Percentiles rank a stretch among this genome's conserved stretches.
These are phyloP conservation scores for Jatropha curcas DNA, from an alignment of 345 rosid species.

Conservation along the genomic window DNA sequence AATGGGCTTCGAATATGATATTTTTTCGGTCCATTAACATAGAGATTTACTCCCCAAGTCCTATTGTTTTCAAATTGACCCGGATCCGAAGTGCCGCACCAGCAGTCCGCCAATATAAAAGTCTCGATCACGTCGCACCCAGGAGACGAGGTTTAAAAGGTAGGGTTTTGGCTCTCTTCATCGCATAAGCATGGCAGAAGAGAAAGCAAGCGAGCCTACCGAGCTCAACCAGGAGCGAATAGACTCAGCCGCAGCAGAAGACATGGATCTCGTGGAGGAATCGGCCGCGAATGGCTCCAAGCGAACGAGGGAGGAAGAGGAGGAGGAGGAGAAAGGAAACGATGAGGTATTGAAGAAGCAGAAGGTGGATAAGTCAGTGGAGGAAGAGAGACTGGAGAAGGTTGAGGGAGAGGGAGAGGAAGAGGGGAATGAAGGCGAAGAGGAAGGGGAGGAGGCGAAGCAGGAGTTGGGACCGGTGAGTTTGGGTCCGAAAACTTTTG, in stretches of 20 bases:
- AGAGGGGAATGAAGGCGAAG: constrained; percentile 29
- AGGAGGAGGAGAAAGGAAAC: constrained; percentile 9
- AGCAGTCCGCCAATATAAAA: not conserved
- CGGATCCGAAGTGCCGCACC: not conserved
- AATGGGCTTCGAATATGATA: too few species aligned
- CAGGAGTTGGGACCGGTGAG: constrained; percentile 37
- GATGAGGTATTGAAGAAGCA: constrained; percentile 55
- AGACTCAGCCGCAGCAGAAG: not conserved
- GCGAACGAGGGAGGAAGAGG: constrained; percentile 18
- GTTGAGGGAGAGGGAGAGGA: constrained; percentile 16
- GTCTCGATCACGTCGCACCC: too few species aligned
- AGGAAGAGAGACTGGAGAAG: constrained; percentile 28
- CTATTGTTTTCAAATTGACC: too few species aligned
- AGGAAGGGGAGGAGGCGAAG: constrained; percentile 30
- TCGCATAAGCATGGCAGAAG: constrained; percentile 13
- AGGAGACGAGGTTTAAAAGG: not conserved
- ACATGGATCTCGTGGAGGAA: constrained; percentile 18
- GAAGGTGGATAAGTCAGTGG: constrained; percentile 36
- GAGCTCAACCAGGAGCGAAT: constrained; percentile 4
- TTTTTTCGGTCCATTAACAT: too few species aligned
- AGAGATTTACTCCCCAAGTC: too few species aligned
- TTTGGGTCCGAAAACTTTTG: constrained; percentile 85
- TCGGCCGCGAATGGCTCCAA: constrained; percentile 10
- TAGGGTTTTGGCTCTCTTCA: constrained; percentile 8
- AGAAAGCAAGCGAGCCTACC: constrained; percentile 2